phyloP scores from a whole-genome alignment of 768 basidiomycete genomes.

The Harrya chromipes region DNA sequence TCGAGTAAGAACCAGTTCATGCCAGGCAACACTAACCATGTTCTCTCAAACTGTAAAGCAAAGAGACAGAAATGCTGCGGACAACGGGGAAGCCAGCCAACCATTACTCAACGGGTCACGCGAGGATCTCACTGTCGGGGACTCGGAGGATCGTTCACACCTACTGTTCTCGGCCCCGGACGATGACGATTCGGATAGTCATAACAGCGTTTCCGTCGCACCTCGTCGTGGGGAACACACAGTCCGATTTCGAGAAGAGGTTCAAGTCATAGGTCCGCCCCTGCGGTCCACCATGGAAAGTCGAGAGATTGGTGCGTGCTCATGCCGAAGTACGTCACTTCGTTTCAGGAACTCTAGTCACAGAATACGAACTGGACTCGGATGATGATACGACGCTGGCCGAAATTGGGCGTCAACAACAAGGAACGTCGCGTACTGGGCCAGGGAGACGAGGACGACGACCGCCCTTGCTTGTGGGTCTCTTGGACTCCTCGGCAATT shows the following conservation, averaged over 20 bases:
- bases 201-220: constrained; percentile 31
- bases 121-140: constrained; percentile 37
- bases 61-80: constrained; percentile 25
- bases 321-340: constrained; percentile 7
- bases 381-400: constrained; percentile 57
- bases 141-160: constrained; percentile 19
- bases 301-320: constrained; percentile 74
- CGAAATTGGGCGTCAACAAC: constrained; percentile 31
- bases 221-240: constrained; percentile 40
- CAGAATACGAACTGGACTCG: constrained; percentile 82
- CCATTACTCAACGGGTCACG: constrained; percentile 54
- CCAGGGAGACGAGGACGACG: constrained; percentile 47
- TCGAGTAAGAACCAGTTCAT: no score
- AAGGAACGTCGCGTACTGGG: constrained; percentile 18
- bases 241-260: constrained; percentile 67
- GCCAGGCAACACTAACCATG: constrained; percentile 17
- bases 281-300: constrained; percentile 71
- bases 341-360: constrained; percentile 7
- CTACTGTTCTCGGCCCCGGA: constrained; percentile 55
- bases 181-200: constrained; percentile 49
- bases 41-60: constrained; percentile 30
- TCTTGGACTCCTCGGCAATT: constrained; percentile 61
- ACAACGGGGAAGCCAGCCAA: constrained; percentile 44
- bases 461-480: constrained; percentile 74
- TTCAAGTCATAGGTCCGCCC: constrained; percentile 64